Conservation (phyloP, 1,284 basidiomycete species). For the Caloboletus inedulis region DNA sequence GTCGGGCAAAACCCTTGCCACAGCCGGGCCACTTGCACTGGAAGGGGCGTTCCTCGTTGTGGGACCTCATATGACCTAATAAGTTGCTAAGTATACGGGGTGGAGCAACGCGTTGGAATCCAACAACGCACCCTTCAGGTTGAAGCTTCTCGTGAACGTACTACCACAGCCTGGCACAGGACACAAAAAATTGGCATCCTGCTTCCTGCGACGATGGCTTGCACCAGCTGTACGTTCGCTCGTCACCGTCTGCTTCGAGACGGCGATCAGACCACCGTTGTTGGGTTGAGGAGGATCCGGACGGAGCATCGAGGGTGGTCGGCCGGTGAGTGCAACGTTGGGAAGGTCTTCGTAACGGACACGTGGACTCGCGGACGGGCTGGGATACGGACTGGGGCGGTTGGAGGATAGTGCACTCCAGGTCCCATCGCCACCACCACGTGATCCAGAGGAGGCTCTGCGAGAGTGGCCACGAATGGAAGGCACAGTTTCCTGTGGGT, state of each 20-base stretch:
- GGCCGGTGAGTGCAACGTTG: constrained; percentile 28
- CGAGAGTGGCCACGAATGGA: constrained; percentile 52
- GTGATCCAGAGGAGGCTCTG: constrained; percentile 57
- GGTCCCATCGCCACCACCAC: constrained; percentile 33
- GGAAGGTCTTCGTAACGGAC: constrained; percentile 34
- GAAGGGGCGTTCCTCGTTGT: constrained; percentile 81
- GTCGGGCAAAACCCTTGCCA: constrained; percentile 78
- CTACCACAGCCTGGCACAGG: constrained; percentile 76
- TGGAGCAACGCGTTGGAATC: constrained; percentile 10
- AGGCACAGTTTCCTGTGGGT: constrained; percentile 40
- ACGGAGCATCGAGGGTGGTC: constrained; percentile 28
- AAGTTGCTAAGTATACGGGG: constrained; percentile 15
- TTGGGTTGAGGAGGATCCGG: constrained; percentile 17
- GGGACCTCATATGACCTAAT: constrained; percentile 74
- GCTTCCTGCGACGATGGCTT: constrained; percentile 66
- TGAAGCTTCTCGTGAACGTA: constrained; percentile 81
- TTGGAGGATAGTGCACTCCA: constrained; percentile 35
- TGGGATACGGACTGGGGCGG: constrained; percentile 35
- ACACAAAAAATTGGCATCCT: constrained; percentile 71
- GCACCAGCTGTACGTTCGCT: constrained; percentile 73
- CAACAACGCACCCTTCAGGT: constrained; percentile 61
- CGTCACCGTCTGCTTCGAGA: constrained; percentile 42
- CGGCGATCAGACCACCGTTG: not conserved
- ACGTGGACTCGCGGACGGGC: constrained; percentile 33
- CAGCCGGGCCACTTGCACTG: constrained; percentile 84